These are phyloP conservation scores for Orychophragmus violaceus DNA, from an alignment of 345 rosid genomes.

Conservation along the genomic window DNA sequence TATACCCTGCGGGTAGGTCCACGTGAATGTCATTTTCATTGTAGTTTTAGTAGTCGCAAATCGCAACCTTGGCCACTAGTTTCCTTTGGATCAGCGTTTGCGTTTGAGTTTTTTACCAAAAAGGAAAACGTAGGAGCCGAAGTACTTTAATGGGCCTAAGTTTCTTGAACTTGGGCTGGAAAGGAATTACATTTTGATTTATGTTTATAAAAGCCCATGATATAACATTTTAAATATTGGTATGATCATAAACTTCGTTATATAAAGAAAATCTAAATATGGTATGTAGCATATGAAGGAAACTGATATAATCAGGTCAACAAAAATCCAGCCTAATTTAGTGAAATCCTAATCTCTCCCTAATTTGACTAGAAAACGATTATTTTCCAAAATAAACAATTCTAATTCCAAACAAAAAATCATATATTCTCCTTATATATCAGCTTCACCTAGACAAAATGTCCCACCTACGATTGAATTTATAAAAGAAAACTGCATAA, in stretches of 20 bases:
- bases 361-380: constrained; percentile 5
- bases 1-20: constrained; percentile 31
- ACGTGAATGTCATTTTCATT: constrained; percentile 18
- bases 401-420: not conserved
- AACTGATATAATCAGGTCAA: not conserved
- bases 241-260: not conserved
- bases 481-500: not conserved
- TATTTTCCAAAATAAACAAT: not conserved
- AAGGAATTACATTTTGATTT: not conserved
- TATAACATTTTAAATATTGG: not conserved
- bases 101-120: constrained; percentile 1
- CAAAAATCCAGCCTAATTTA: not conserved
- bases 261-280: not conserved
- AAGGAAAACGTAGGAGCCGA: no score
- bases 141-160: no score
- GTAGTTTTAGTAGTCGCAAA: not conserved
- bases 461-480: not conserved
- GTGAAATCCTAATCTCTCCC: not conserved
- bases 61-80: not conserved
- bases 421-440: not conserved
- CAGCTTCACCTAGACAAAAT: not conserved
- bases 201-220: not conserved
- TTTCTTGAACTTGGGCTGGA: not conserved
- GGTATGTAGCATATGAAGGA: not conserved
- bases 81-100: constrained; percentile 9